Percentiles rank a stretch among this genome's conserved stretches.
Evolutionary conservation across 2,329 filamentous ascomycete genomes (phyloP).

Genomic region (Ambrosiella beaveri): DNA sequence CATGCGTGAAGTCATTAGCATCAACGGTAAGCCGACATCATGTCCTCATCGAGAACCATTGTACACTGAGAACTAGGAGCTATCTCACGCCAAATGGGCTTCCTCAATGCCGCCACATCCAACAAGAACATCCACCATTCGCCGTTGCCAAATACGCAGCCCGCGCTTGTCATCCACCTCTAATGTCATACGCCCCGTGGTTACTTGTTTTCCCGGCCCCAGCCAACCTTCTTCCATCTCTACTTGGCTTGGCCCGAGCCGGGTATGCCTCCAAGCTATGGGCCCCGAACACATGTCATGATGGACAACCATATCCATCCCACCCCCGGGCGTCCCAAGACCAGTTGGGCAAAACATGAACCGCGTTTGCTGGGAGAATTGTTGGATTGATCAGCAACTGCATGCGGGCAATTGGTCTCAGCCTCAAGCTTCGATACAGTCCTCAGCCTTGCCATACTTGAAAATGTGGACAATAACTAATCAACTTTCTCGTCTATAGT

Average conservation of each 20-base stretch:
- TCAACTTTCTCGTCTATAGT: constrained; percentile 40
- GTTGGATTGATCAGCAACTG: background rate
- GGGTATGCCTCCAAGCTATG: background rate
- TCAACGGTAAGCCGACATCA: constrained; percentile 62
- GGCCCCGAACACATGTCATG: background rate
- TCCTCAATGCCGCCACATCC: background rate
- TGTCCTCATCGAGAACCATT: background rate
- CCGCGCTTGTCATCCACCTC: background rate
- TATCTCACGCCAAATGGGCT: background rate
- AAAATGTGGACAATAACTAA: background rate
- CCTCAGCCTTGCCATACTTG: background rate
- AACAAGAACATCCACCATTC: background rate
- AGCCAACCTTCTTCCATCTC: background rate
- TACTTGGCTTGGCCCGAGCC: background rate
- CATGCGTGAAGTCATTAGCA: constrained; percentile 99
- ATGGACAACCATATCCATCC: background rate
- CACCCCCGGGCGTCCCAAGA: background rate
- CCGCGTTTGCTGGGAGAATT: background rate
- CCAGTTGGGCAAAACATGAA: background rate
- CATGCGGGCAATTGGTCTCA: background rate
- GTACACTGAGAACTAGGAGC: background rate
- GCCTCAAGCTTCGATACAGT: background rate
- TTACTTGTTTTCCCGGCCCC: background rate
- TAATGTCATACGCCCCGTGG: background rate
- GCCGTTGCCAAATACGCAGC: background rate